These are phyloP conservation scores for Aureobasidium namibiae DNA, from an alignment of 2,329 filamentous ascomycete genomes.

Conservation along the genomic window DNA sequence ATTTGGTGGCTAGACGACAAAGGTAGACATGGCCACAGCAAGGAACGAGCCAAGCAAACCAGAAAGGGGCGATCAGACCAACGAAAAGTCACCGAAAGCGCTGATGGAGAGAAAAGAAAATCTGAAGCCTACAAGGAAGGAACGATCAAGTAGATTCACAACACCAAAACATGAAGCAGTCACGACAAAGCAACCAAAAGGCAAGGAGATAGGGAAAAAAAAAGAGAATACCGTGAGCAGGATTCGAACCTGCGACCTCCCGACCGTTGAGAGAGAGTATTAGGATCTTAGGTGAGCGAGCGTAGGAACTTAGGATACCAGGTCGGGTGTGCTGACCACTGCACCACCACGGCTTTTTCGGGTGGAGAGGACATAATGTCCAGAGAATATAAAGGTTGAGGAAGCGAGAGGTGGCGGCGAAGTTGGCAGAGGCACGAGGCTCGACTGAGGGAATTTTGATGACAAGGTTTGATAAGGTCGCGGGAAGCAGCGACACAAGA, in stretches of 20 bases:
- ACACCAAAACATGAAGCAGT: background rate
- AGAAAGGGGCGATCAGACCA: background rate
- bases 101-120: background rate
- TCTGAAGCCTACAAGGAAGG: background rate
- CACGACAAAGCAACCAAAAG: background rate
- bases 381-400: too few species aligned
- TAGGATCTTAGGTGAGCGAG: too few species aligned
- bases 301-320: too few species aligned
- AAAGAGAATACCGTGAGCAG: background rate
- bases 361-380: too few species aligned
- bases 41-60: background rate
- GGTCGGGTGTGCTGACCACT: too few species aligned
- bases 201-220: background rate
- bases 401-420: too few species aligned
- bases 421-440: too few species aligned
- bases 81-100: background rate
- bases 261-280: too few species aligned
- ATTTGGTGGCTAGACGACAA: background rate
- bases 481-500: too few species aligned
- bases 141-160: background rate
- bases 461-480: too few species aligned
- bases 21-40: background rate
- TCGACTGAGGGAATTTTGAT: too few species aligned
- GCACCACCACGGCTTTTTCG: too few species aligned
- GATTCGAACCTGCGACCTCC: background rate